Evolutionary conservation across 208 protist genomes (phyloP).

Genomic region (Acanthamoeba polyphaga): DNA sequence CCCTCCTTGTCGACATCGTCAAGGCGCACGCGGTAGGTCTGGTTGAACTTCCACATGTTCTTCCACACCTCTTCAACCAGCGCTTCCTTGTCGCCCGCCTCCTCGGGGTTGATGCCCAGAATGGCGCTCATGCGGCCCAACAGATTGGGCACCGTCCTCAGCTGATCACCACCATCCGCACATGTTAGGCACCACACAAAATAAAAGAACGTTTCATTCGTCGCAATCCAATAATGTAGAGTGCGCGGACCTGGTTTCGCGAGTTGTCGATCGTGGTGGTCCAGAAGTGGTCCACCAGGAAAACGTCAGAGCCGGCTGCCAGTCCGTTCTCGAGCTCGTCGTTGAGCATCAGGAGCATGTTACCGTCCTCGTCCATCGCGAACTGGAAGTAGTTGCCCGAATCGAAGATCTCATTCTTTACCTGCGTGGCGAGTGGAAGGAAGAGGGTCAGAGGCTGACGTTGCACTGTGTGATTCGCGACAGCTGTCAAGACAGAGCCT

Average conservation of each 20-base stretch:
- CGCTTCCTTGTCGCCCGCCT: conserved; percentile 2
- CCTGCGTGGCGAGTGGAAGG: neutral
- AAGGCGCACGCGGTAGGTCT: conserved; percentile 63
- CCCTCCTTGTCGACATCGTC: conserved; percentile 49
- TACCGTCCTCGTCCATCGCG: conserved; percentile 53
- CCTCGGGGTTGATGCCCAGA: conserved; percentile 13
- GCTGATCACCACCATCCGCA: neutral
- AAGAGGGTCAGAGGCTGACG: neutral
- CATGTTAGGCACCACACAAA: neutral
- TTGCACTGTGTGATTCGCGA: no score
- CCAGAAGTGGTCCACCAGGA: conserved; percentile 67
- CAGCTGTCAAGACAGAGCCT: no score
- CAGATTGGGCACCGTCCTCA: conserved; percentile 57
- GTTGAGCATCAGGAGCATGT: conserved; percentile 45
- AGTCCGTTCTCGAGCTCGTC: conserved; percentile 52
- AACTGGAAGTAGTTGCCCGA: conserved; percentile 72
- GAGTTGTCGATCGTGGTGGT: conserved; percentile 64
- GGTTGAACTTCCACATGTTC: conserved; percentile 75
- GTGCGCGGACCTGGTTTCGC: neutral
- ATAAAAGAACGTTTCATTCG: neutral
- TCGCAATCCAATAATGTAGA: no score
- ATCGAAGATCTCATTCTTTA: conserved; percentile 71
- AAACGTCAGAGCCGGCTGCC: conserved; percentile 26
- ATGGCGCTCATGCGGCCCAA: conserved; percentile 46
- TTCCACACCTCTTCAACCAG: conserved; percentile 66